phyloP scores from a whole-genome alignment of 257 asterid species.

The Plectranthus barbatus region DNA sequence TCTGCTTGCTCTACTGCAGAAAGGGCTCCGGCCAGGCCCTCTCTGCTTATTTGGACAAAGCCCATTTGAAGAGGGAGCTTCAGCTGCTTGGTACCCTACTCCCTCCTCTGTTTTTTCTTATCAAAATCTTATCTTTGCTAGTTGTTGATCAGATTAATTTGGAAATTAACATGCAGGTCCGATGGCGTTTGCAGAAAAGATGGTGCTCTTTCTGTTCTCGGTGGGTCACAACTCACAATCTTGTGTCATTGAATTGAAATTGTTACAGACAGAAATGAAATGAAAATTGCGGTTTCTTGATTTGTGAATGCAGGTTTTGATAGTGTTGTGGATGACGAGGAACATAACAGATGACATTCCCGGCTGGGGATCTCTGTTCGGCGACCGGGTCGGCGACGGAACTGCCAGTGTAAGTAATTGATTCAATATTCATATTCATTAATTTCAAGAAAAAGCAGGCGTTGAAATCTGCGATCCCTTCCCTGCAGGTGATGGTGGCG shows the following conservation, averaged over 20 bases:
- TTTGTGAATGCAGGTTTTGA: constrained; percentile 29
- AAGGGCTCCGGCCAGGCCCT: constrained; percentile 42
- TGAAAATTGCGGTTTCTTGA: not conserved
- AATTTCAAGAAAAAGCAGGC: too few relatives aligned
- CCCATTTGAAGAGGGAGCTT: constrained; percentile 74
- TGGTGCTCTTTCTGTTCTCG: constrained; percentile 50
- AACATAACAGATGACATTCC: constrained; percentile 80
- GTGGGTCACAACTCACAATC: constrained; percentile 33
- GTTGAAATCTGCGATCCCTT: too few relatives aligned
- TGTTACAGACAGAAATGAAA: too few relatives aligned
- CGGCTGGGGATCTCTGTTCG: constrained; percentile 82
- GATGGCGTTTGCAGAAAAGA: constrained; percentile 84
- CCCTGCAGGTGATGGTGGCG: constrained; percentile 72
- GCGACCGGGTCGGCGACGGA: constrained; percentile 86
- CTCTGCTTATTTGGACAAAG: constrained; percentile 48
- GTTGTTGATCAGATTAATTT: too few relatives aligned
- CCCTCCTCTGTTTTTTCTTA: too few relatives aligned
- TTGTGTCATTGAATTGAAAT: not conserved
- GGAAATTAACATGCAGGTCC: constrained; percentile 43
- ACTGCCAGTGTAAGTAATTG: constrained; percentile 59
- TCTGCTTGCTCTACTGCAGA: constrained; percentile 56
- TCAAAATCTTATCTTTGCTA: too few relatives aligned
- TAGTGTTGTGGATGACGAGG: constrained; percentile 91
- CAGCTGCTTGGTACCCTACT: constrained; percentile 48
- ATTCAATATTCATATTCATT: too few relatives aligned